Percentiles rank a stretch among this genome's conserved stretches.
These are phyloP conservation scores for Penicillium sp. DNA, from an alignment of 2,329 filamentous ascomycete species.

Conservation along the genomic window DNA sequence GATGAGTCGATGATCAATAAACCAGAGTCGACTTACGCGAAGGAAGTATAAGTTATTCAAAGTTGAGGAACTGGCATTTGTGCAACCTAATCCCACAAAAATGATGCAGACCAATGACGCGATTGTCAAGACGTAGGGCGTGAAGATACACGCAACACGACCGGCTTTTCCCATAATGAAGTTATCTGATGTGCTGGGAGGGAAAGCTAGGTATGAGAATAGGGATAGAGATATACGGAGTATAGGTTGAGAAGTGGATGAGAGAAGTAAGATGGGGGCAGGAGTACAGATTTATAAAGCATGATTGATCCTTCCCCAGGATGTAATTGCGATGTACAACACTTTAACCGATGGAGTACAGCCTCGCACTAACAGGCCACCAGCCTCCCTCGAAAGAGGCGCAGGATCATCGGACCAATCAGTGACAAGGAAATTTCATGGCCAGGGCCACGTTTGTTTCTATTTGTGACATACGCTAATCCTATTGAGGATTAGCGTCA, in stretches of 20 bases:
- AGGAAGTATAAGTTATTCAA: conserved; percentile 56
- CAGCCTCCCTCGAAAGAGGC: conserved; percentile 24
- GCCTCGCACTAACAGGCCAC: conserved; percentile 17
- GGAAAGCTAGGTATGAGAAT: neutral
- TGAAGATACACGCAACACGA: conserved; percentile 78
- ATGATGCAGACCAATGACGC: conserved; percentile 67
- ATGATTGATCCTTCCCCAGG: conserved; percentile 12
- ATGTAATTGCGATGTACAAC: neutral
- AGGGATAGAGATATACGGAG: neutral
- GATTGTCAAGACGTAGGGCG: conserved; percentile 78
- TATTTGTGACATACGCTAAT: conserved; percentile 20
- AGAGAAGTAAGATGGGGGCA: neutral
- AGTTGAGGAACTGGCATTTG: conserved; percentile 47
- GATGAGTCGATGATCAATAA: neutral
- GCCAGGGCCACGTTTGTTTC: conserved; percentile 27
- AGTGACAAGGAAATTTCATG: conserved; percentile 16
- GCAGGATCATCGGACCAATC: conserved; percentile 23
- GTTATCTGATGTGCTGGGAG: neutral
- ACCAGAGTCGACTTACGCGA: conserved; percentile 34
- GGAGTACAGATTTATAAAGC: conserved; percentile 13
- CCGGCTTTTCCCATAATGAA: conserved; percentile 65
- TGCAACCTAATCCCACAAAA: conserved; percentile 56
- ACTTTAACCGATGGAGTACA: conserved; percentile 7
- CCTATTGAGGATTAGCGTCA: conserved; percentile 2
- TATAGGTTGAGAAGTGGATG: too few relatives aligned